These are phyloP conservation scores for Coffea eugenioides DNA, from an alignment of 257 asterid species.

Conservation along the genomic window DNA sequence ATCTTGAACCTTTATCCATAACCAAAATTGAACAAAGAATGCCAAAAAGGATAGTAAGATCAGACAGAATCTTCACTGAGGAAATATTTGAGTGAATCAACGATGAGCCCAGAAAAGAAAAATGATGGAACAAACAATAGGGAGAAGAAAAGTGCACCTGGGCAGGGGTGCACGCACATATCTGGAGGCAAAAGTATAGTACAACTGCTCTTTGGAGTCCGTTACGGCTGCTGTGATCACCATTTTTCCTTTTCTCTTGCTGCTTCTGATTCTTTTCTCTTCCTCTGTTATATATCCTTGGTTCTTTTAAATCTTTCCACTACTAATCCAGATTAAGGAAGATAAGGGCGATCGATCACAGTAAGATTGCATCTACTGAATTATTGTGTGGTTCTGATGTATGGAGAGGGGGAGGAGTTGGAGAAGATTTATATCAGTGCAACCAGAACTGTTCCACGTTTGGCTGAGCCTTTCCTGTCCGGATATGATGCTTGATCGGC, in stretches of 20 bases:
- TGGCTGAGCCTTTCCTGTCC: no score
- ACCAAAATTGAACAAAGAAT: background rate
- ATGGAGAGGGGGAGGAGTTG: no score
- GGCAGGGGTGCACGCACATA: conserved; percentile 54
- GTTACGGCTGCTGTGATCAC: conserved; percentile 25
- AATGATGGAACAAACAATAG: background rate
- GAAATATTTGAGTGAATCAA: no score
- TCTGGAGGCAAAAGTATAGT: conserved; percentile 68
- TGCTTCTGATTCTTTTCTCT: background rate
- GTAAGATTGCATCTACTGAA: no score
- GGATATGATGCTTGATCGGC: no score
- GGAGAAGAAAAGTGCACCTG: conserved; percentile 27
- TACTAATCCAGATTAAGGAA: background rate
- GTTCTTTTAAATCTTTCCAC: no score
- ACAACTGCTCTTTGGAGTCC: conserved; percentile 37
- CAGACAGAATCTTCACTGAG: background rate
- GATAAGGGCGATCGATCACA: no score
- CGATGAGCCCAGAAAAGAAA: background rate
- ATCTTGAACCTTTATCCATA: conserved; percentile 40
- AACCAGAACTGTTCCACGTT: no score
- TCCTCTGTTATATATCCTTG: no score
- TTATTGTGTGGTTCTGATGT: no score
- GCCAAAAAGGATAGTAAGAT: background rate
- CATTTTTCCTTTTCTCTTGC: conserved; percentile 15
- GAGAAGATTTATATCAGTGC: no score